Evolutionary conservation across 495 filamentous ascomycete species (phyloP), one percentile per base, ranked within the genome.

Genomic region (Sordaria brevicollis): DNA sequence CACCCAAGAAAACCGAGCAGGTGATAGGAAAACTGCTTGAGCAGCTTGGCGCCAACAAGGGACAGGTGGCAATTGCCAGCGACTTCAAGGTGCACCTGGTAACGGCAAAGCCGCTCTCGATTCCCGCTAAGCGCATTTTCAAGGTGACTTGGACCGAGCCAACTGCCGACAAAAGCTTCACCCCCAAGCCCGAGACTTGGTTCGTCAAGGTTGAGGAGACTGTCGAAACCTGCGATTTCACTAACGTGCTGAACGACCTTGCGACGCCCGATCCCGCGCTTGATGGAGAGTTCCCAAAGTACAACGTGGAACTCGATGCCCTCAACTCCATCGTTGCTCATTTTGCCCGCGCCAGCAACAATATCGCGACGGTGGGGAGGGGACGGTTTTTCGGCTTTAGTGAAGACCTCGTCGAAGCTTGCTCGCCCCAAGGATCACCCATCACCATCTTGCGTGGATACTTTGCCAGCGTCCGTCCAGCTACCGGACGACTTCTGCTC

Each of bases 391-490:
- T 85, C 54, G 81, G 82, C 15, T 65, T 79, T 25, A 72, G 78
- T 39, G 35, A 71, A 19, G 65, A 36, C 25, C 66, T 75, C 29
- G 31, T 74, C 36, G 67, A 72, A 0, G 57, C 68, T 0, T n/a
- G n/a, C n/a, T n/a, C n/a, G 72, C 79, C 17, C 74, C 75, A 25
- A 76, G 75, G 9, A 76, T 65, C 34, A 38, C 39, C 88, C 0
- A 76, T 84, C 1, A 84, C 85, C 13, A 78, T 80, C 4, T 77
- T 90, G 0, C 86, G 90, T 66, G 90, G 91, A 0, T 92, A 86
- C 72, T 91, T 90, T 70, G 82, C 88, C 67, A 91, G 89, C 77
- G 86, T 89, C 17, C 88, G 90, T 29, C 81, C 85, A 0, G 89
- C 87, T 9, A 91, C 90, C 4, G 85, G 86, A 4, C 84, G 89